A percentile compares a stretch with the other conserved stretches of the same genome.
Conservation (phyloP, 306 rosid genomes). For the Sechiopsis laciniata region DNA sequence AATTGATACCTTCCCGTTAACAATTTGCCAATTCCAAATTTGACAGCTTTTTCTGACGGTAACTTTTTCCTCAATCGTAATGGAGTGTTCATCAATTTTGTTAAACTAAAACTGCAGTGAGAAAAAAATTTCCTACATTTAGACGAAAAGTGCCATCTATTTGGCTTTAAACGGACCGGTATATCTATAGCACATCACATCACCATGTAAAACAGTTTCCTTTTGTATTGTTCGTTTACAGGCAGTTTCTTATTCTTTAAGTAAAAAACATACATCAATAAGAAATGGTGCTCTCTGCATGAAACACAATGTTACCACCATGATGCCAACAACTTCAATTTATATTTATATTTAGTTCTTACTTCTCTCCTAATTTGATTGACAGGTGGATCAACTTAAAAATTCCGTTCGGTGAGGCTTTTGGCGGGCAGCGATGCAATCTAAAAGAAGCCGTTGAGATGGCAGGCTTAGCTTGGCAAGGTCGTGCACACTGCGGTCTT, state of each 20-base stretch:
- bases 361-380: slow-evolving; percentile 26
- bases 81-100: not conserved
- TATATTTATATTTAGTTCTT: slow-evolving; percentile 7
- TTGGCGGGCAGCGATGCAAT: slow-evolving; percentile 70
- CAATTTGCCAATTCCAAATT: not conserved
- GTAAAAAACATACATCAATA: not conserved
- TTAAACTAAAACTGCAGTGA: not conserved
- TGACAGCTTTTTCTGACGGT: not conserved
- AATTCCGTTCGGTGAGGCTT: slow-evolving; percentile 77
- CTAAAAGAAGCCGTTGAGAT: slow-evolving; percentile 88
- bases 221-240: not conserved
- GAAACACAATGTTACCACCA: not conserved
- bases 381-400: slow-evolving; percentile 86
- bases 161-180: not conserved
- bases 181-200: no score
- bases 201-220: not conserved
- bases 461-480: slow-evolving; percentile 85
- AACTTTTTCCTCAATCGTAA: not conserved
- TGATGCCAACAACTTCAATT: not conserved
- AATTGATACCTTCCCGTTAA: not conserved
- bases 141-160: not conserved
- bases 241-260: not conserved
- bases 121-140: not conserved
- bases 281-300: not conserved
- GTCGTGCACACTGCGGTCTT: slow-evolving; percentile 89